Conservation (phyloP, 352 stramenopile genomes). For the Pythium phragmiticola region DNA sequence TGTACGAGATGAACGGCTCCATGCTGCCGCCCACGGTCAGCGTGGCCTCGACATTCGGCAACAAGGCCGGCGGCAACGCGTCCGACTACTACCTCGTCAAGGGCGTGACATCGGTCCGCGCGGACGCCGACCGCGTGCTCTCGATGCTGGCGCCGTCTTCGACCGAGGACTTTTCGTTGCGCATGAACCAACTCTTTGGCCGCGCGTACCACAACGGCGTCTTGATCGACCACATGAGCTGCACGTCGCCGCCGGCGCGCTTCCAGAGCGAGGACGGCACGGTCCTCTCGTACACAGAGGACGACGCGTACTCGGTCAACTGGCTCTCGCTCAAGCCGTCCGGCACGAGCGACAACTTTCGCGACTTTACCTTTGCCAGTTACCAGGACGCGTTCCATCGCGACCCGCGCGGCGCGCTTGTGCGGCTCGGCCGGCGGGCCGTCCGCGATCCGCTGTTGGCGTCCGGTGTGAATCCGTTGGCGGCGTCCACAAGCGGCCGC, state of each 20-base stretch:
- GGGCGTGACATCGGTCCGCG: constrained; percentile 54
- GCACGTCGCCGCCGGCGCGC: constrained; percentile 47
- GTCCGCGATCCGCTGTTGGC: background rate
- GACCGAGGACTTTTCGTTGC: constrained; percentile 43
- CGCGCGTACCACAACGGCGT: constrained; percentile 52
- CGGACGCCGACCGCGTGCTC: constrained; percentile 44
- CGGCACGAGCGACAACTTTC: constrained; percentile 37
- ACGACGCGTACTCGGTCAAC: constrained; percentile 69
- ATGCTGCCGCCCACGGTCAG: constrained; percentile 36
- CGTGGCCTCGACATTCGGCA: constrained; percentile 22
- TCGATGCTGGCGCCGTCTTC: constrained; percentile 44
- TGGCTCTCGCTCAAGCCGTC: constrained; percentile 58
- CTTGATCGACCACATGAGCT: constrained; percentile 63
- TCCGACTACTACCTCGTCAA: constrained; percentile 70
- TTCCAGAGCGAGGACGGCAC: constrained; percentile 16
- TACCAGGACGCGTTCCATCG: constrained; percentile 68
- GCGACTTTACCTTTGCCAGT: constrained; percentile 69
- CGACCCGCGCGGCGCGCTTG: constrained; percentile 27
- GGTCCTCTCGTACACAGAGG: constrained; percentile 27
- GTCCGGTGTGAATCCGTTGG: background rate
- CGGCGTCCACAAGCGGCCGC: background rate
- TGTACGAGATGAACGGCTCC: constrained; percentile 62
- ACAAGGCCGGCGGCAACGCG: constrained; percentile 38
- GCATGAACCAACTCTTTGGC: constrained; percentile 62
- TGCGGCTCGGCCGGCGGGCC: constrained; percentile 16